Evolutionary conservation across 1,284 basidiomycete genomes (phyloP), one percentile per base, ranked within the genome.

Genomic region (Neotropicomus parvogracilis): DNA sequence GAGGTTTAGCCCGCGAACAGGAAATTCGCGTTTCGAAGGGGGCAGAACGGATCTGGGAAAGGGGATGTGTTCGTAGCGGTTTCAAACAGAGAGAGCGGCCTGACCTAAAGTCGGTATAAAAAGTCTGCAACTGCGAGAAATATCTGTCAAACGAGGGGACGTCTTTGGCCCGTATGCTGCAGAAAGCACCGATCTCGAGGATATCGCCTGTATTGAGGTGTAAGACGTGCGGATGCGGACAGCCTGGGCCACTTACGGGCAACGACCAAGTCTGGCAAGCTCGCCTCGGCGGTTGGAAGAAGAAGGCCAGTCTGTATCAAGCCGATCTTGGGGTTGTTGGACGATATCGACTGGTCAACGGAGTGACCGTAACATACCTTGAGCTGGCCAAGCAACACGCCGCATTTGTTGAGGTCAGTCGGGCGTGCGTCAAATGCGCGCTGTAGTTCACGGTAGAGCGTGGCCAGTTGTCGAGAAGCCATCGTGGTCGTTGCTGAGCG

Each of bases 91-190:
- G n/a, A n/a, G 39, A 16, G 44, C 2, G 31, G 13, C 53, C 69
- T 51, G 53, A 85, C 88, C 80, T 78, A 66, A 86, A 89, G 69
- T 97, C 93, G 46, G 84, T 85, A 73, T 98, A 98, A 74, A 95
- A 97, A 0, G 89, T 86, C 58, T 89, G 85, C 6, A 99, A 78
- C 64, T 97, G 91, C 13, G 90, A 86, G 68, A 95, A 93, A 70
- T 97, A 99, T 54, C 95, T 83, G 66, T 95, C 91, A 65, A 99
- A 99, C 0, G 90, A 87, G 36, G 91, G 84, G 12, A 97, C 83
- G 67, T 97, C 91, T 64, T 83, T 81, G 54, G 84, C 80, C 36
- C 92, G 80, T 64, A 99, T 88, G 52, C 94, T 93, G 74, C 88
- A 88, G 72, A 97, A 89, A 14, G 95, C 91, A 39, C 94, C 95